phyloP scores from a whole-genome alignment of 2,329 filamentous ascomycete species.

The Penicillium sp. region DNA sequence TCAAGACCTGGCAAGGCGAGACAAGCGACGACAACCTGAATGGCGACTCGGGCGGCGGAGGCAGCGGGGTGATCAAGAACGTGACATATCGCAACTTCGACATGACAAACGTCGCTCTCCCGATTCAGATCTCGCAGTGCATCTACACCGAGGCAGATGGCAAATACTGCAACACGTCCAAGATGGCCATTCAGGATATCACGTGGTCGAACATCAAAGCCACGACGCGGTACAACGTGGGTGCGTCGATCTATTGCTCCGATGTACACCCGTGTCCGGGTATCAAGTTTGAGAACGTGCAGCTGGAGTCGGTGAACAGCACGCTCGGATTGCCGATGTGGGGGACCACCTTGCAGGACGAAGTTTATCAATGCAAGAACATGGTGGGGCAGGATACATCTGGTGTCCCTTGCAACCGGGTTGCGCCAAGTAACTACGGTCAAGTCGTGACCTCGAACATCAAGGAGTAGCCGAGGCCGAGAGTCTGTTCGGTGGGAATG shows the following conservation, averaged over 20 bases:
- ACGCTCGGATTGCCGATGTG: slow-evolving; percentile 33
- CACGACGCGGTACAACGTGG: slow-evolving; percentile 53
- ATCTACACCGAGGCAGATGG: slow-evolving; percentile 25
- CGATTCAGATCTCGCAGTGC: slow-evolving; percentile 30
- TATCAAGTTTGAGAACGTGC: slow-evolving; percentile 49
- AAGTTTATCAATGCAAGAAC: slow-evolving; percentile 48
- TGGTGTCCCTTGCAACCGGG: slow-evolving; percentile 29
- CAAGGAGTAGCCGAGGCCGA: slow-evolving; percentile 3
- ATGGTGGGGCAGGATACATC: slow-evolving; percentile 29
- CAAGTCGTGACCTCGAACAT: slow-evolving; percentile 20
- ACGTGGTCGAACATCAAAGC: slow-evolving; percentile 55
- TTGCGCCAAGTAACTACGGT: slow-evolving; percentile 26
- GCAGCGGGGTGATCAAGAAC: slow-evolving; percentile 25
- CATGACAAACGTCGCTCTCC: slow-evolving; percentile 24
- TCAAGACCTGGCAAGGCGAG: slow-evolving; percentile 30
- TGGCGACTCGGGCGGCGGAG: slow-evolving; percentile 26
- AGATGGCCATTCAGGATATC: slow-evolving; percentile 50
- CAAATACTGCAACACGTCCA: slow-evolving; percentile 41
- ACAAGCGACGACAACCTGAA: slow-evolving; percentile 20
- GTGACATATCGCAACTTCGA: slow-evolving; percentile 26
- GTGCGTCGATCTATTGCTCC: slow-evolving; percentile 50
- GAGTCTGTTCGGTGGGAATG: too few species aligned
- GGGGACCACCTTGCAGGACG: slow-evolving; percentile 28
- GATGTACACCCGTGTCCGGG: slow-evolving; percentile 47
- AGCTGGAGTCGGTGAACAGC: slow-evolving; percentile 47